Evolutionary conservation across 2,329 filamentous ascomycete genomes (phyloP), one percentile per base, ranked within the genome.

Genomic region (Beauveria caledonica): DNA sequence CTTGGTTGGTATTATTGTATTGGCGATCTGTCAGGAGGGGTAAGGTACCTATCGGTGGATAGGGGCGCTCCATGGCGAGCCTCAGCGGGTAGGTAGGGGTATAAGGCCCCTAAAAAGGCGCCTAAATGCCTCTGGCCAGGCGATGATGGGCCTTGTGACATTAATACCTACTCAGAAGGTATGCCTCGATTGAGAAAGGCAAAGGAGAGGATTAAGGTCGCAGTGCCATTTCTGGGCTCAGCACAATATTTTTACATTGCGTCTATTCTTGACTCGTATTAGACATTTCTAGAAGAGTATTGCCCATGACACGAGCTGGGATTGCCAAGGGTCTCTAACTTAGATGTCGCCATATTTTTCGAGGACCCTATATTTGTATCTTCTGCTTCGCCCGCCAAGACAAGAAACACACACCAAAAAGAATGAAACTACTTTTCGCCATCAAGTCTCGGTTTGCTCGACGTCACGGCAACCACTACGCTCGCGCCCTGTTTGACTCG

Each of bases 1-100:
- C 45, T 7, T 17, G 3, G 15, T 21, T 46, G 48, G 48, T 29
- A 45, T 59, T 52, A 25, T 46, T 44, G 46, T 17, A 33, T 44
- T 51, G 46, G 19, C 21, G 40, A 59, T 59, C 54, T 23, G 54
- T 19, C 48, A 59, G 25, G 55, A 36, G n/a, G n/a, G n/a, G n/a
- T n/a, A n/a, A n/a, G n/a, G n/a, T n/a, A n/a, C n/a, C n/a, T 19
- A 15, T 33, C 36, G n/a, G 19, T 54, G n/a, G 50, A 25, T 10
- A 36, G 5, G 23, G n/a, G 40, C 13, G 54, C 45, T 58, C 55
- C 46, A 58, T n/a, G 46, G 11, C 15, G 45, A 58, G 55, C 44
- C 23, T 40, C 45, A 42, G 55, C n/a, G 55, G 33, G 33, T 5
- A 23, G 23, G n/a, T n/a, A 36, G 33, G 33, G 33, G 33, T 36